phyloP scores from a whole-genome alignment of 2,329 filamentous ascomycete species.

The Drechslerella dactyloides region DNA sequence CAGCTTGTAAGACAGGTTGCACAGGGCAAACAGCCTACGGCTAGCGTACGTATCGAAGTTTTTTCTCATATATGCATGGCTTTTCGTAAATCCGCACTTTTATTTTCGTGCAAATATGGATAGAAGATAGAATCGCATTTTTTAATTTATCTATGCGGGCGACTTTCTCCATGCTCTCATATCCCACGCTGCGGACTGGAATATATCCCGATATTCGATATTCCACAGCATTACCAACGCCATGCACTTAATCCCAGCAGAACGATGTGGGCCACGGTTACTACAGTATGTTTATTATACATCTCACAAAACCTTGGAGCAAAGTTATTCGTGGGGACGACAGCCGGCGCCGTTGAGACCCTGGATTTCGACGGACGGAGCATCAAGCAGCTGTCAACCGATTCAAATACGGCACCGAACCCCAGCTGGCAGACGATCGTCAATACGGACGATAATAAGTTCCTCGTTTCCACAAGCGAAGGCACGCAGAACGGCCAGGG shows the following conservation, averaged over 20 bases:
- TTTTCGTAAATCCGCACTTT: too few relatives aligned
- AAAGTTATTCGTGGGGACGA: slow-evolving; percentile 31
- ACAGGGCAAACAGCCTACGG: too few relatives aligned
- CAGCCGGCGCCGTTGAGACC: slow-evolving; percentile 14
- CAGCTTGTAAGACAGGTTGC: too few relatives aligned
- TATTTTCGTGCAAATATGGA: too few relatives aligned
- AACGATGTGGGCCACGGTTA: neutral
- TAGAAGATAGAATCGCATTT: too few relatives aligned
- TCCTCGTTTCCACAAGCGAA: slow-evolving; percentile 35
- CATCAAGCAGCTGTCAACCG: slow-evolving; percentile 13
- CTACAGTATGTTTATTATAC: slow-evolving; percentile 16
- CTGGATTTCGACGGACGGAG: slow-evolving; percentile 28
- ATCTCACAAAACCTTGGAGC: slow-evolving; percentile 24
- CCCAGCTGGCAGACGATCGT: slow-evolving; percentile 38
- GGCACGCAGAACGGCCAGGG: slow-evolving; percentile 36
- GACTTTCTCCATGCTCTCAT: too few relatives aligned
- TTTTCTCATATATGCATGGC: too few relatives aligned
- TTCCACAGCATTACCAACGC: too few relatives aligned
- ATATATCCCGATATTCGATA: too few relatives aligned
- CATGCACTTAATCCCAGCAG: slow-evolving; percentile 23
- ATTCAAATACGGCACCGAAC: slow-evolving; percentile 29
- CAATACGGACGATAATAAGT: neutral
- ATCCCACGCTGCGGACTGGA: too few relatives aligned
- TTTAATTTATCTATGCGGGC: too few relatives aligned
- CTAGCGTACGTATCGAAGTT: too few relatives aligned